Base-by-base conservation (phyloP, 1,139 yeast genomes). In the Groenewaldozyma auringiensis region DNA sequence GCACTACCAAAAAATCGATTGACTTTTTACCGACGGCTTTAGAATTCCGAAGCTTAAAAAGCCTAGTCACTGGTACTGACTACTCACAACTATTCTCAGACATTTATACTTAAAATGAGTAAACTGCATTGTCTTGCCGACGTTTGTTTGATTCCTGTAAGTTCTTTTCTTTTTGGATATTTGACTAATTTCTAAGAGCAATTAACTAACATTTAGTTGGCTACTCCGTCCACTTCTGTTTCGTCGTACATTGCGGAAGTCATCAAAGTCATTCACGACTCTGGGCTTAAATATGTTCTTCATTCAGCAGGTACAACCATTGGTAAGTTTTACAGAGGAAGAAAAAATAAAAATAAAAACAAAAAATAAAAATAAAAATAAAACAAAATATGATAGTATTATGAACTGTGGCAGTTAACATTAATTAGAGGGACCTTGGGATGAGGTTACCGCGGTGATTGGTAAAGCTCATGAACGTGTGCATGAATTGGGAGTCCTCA, bases 291-390 rank as follows among this genome's bases (percentile, higher is more conserved):
- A 44, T 79, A 83, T 48, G 79, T 85, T 0, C 68, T 87, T 53
- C 95, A 87, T 64, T 81, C 92, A 53, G 95, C 95, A 1, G 95
- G 95, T 3, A 86, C 95, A 8, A 85, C 95, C 3, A 82, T 86
- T 57, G 76, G 54, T 47, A 34, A 16, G 48, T 38, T n/a, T 3
- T n/a, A 8, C 4, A 13, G 22, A 25, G 14, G 14, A 16, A 21
- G 14, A n/a, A 14, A 3, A 3, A 21, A 31, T n/a, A n/a, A n/a
- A n/a, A n/a, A n/a, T n/a, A n/a, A n/a, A n/a, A n/a, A n/a, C n/a
- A n/a, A n/a, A n/a, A n/a, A n/a, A n/a, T n/a, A n/a, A n/a, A n/a
- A n/a, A n/a, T n/a, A n/a, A n/a, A n/a, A n/a, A n/a, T n/a, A 29
- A n/a, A 31, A 27, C n/a, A n/a, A n/a, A n/a, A n/a, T n/a, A n/a